Base-by-base conservation (phyloP, 768 basidiomycete genomes). In the Amylocystis lapponica region DNA sequence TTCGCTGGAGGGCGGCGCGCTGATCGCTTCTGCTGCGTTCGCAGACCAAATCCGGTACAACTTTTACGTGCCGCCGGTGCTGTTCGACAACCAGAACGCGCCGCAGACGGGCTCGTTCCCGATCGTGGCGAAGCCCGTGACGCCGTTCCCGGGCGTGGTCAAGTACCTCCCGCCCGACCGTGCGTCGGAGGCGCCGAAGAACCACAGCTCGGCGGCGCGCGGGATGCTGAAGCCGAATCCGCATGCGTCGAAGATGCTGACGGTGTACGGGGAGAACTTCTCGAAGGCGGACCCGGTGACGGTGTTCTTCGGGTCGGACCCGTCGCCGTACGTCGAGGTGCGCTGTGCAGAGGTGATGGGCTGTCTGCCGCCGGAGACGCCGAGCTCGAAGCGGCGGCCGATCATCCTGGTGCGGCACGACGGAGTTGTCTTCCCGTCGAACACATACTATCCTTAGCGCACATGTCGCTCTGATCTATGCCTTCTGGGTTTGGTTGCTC, bases 81-180 rank as follows among this genome's bases (percentile, higher is more conserved):
- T 92, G 33, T 88, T 86, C 59, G 86, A 90, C 67, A 80, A 80
- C 53, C 86, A 84, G 61, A 80, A 79, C 49, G 75, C 78, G n/a
- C 69, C 79, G 16, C 79, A 78, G 55, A 79, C 72, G 7, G 75
- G 79, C 25, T 82, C 85, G 17, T 89, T 83, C 73, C 84, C 86
- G 25, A 77, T 85, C 44, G 85, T 87, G 14, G 78, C 80, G 26
- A 88, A 87, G 57, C 84, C 86, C 9, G 78, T 92, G 47, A 91
- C 91, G 14, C 85, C 88, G 1, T 85, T 88, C 72, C 89, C 89
- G 11, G 79, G 74, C 44, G 85, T 92, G 44, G 86, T 91, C 54
- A 92, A 92, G 70, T 92, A 90, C 66, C 81, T 92, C 33, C 88
- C 88, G 26, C 88, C 88, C 29, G 88, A 92, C 59, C 84, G 88